Base-by-base conservation (phyloP, 176 grass and related monocot genomes). In the Miscanthus lutarioriparius region DNA sequence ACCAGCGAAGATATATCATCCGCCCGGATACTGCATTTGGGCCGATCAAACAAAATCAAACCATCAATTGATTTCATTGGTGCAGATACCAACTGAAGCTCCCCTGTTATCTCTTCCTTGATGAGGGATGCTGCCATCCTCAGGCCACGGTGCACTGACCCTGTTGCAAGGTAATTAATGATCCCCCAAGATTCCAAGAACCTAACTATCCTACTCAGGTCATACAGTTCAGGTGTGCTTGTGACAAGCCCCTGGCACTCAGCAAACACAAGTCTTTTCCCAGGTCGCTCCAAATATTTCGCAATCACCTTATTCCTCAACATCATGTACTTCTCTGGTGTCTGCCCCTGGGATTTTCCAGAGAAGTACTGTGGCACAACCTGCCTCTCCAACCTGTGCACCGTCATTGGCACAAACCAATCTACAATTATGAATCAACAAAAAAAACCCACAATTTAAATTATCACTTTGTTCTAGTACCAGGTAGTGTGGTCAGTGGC, bases 111-210 rank as follows among this genome's bases (percentile, higher is more conserved):
- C 39, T 99, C 97, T 82, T 99, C 97, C 72, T 80, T 96, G 61
- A 99, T 80, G 16, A 99, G 88, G 3, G 93, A 92, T 71, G 91
- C 79, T 74, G 90, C 76, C 91, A 92, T 86, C 77, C 97, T 93
- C 17, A 88, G 81, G 27, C 91, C 93, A 26, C 93, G 91, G 53
- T 99, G 90, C 74, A 91, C 76, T 40, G 96, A 96, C 47, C 89
- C 91, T 38, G 84, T 26, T 13, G 93, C 93, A 17, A 94, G 91
- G 86, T 99, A 99, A 74, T 99, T 99, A 84, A 99, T 99, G 41
- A 99, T 96, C 61, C 97, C 96, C 93, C 93, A 96, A 61, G 91
- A 86, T 38, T 99, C 97, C 82, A 99, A 86, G 75, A 96, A 96
- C 61, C 93, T 85, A 72, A 99, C 89, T 64, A 96, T 94, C 63